Base-by-base conservation (phyloP, 345 rosid species). In the Clausena lansium region DNA sequence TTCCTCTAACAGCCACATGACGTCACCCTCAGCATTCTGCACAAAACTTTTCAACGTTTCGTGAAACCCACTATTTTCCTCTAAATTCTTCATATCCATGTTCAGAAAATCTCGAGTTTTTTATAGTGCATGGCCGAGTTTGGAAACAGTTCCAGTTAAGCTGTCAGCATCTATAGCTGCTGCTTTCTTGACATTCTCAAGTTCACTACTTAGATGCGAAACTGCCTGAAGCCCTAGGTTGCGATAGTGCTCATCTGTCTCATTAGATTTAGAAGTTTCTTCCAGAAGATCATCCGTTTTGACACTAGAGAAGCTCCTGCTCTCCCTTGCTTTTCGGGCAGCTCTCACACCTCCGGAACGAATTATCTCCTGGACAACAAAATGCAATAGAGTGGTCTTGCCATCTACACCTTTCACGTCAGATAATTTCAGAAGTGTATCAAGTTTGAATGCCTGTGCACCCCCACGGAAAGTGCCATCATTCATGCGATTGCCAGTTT, bases 401-500 rank as follows among this genome's bases (percentile, higher is more conserved):
- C 98, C 98, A 85, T 97, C 99, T 22, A 79, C 83, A 78, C 99
- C 99, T 83, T 94, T 97, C 28, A 97, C 99, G 57, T 97, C 99
- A 57, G 97, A 77, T 83, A 97, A 77, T 85, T 97, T 97, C 84
- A 97, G 81, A 82, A 97, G 98, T 11, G 99, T 97, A 84, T 97
- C 98, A 30, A 97, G 98, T 87, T 93, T 97, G 80, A 97, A 97
- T 33, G 99, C 99, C 83, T 89, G 98, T 22, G 99, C 99, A 50
- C 95, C 92, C 39, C 99, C 99, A 41, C 99, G 93, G 71, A 92
- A 97, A 54, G 99, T 97, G 60, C 99, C 99, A 85, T 90, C 87
- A 75, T 97, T 97, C 99, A 97, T 97, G 59, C 99, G 92, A 80
- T 97, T 97, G 78, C 99, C 99, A 9, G 99, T 97, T 85, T 97